Evolutionary conservation across 1,139 yeast genomes (phyloP), one percentile per base, ranked within the genome.

Genomic region (Candida sanyaensis): DNA sequence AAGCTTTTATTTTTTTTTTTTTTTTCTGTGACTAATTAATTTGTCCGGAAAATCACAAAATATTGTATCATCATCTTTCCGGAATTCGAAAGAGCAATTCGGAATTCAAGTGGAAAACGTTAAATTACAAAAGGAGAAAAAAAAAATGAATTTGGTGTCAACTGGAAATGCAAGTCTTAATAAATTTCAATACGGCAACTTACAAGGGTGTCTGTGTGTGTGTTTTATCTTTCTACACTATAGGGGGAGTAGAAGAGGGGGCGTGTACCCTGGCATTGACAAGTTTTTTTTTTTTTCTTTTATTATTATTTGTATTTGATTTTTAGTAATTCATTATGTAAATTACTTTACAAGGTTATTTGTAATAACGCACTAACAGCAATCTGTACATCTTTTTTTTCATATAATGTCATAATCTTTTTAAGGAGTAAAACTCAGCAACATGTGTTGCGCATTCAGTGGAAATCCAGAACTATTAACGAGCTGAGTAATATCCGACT

Each of bases 251-350:
- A 32, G 36, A 6, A 21, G 24, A 30, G 24, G 36, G 24, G 39
- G 29, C 27, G 12, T n/a, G 39, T 24, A 12, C 29, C 39, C 6
- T 32, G 34, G 13, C 7, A 6, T 12, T 32, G 34, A 6, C 21
- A 12, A 17, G 21, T 17, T 31, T 31, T 31, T 12, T 31, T 31
- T n/a, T n/a, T n/a, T n/a, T n/a, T n/a, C n/a, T n/a, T n/a, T n/a
- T n/a, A n/a, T n/a, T n/a, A n/a, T n/a, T 11, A 12, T 7, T 7
- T n/a, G 26, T 4, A n/a, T 12, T 30, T 36, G 39, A 8, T 9
- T 37, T 37, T 37, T 37, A 37, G 41, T 37, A 37, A 37, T 37
- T 37, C 32, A 37, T 37, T 37, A 37, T 37, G 41, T 37, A 37
- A 37, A 37, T 37, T 8, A 12, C 29, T 37, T 37, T 37, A 37